phyloP scores from a whole-genome alignment of 1,284 basidiomycete species.

The Leccinum fuscescens region DNA sequence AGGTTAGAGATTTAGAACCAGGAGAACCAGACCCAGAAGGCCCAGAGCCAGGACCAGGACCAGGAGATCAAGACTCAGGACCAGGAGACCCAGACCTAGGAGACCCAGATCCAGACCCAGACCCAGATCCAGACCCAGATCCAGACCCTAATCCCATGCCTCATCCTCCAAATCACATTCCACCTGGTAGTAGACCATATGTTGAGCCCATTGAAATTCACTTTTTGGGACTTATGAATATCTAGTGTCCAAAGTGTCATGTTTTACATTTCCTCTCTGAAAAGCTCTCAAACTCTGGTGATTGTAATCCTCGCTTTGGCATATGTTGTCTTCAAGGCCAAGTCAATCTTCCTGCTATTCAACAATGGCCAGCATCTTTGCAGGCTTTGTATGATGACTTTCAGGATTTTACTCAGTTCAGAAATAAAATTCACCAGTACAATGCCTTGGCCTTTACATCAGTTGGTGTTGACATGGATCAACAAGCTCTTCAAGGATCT shows the following conservation, averaged over 20 bases:
- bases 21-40: too few species aligned
- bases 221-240: conserved; percentile 19
- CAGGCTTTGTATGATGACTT: conserved; percentile 17
- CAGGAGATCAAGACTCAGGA: too few species aligned
- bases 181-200: conserved; percentile 9
- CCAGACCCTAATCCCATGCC: too few species aligned
- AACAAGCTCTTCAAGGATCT: too few species aligned
- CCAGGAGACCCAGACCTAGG: too few species aligned
- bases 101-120: too few species aligned
- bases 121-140: too few species aligned
- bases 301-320: conserved; percentile 18
- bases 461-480: conserved; percentile 21
- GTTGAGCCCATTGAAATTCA: background rate
- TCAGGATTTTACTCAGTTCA: conserved; percentile 19
- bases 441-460: conserved; percentile 42
- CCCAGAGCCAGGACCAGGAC: too few species aligned
- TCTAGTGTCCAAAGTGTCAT: conserved; percentile 22
- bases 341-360: conserved; percentile 20
- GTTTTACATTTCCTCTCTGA: conserved; percentile 26
- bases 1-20: too few species aligned
- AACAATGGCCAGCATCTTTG: conserved; percentile 18
- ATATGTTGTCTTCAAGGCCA: conserved; percentile 30
- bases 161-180: background rate
- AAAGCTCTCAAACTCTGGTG: conserved; percentile 8
- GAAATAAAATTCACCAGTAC: conserved; percentile 35